Percentiles rank a stretch among this genome's conserved stretches.
phyloP scores from a whole-genome alignment of 345 rosid species.

The Passiflora organensis region DNA sequence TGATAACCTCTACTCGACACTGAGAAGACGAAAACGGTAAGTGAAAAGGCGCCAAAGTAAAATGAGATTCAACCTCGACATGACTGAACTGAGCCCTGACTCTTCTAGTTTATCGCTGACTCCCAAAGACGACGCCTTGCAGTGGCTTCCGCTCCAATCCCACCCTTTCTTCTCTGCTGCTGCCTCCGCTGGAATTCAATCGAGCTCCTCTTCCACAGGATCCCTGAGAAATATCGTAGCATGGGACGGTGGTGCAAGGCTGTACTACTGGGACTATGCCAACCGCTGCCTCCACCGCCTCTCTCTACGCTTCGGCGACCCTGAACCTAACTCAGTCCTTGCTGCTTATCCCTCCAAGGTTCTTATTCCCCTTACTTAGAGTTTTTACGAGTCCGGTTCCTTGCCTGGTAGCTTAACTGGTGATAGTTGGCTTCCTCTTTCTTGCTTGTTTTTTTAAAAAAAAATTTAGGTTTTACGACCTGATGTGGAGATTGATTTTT shows the following conservation, averaged over 20 bases:
- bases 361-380: neutral
- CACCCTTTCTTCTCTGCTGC: slow-evolving; percentile 60
- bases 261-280: slow-evolving; percentile 67
- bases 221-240: slow-evolving; percentile 55
- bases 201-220: slow-evolving; percentile 1
- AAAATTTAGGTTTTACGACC: slow-evolving; percentile 57
- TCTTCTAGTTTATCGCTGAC: slow-evolving; percentile 38
- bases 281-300: slow-evolving; percentile 63
- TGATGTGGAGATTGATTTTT: slow-evolving; percentile 46
- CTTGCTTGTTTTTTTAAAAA: neutral
- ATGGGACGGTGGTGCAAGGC: slow-evolving; percentile 84
- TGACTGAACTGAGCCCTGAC: slow-evolving; percentile 22
- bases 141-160: slow-evolving; percentile 69
- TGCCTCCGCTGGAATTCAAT: slow-evolving; percentile 16
- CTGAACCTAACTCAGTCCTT: slow-evolving; percentile 66
- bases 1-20: no score
- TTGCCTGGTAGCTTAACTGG: no score
- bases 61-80: slow-evolving; percentile 64
- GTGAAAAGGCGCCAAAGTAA: neutral
- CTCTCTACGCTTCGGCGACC: slow-evolving; percentile 80
- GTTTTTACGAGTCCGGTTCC: neutral
- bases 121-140: slow-evolving; percentile 46
- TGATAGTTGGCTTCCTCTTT: no score
- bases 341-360: slow-evolving; percentile 86
- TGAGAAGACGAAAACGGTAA: neutral